Conservation (phyloP, 2,329 filamentous ascomycete species). For the Diaporthe sp. region DNA sequence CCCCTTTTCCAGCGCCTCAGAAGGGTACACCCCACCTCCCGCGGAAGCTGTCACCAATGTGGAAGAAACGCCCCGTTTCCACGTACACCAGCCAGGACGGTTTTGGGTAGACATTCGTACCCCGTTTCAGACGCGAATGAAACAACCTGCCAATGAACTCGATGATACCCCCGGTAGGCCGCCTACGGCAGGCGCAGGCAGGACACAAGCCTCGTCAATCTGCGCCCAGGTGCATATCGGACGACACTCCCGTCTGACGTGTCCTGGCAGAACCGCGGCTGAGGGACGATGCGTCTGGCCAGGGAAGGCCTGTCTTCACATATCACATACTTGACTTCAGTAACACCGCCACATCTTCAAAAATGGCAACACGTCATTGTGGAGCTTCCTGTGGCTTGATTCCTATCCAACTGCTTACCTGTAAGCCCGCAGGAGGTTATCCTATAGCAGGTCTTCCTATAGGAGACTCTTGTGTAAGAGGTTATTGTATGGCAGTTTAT, state of each 20-base stretch:
- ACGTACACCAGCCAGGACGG: background rate
- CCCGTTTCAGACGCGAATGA: constrained; percentile 4
- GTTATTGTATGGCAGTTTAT: too few species aligned
- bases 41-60: constrained; percentile 10
- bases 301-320: background rate
- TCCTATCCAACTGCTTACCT: too few species aligned
- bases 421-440: too few species aligned
- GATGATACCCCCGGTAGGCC: background rate
- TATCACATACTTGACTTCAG: too few species aligned
- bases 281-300: background rate
- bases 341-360: too few species aligned
- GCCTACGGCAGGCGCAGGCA: constrained; percentile 9
- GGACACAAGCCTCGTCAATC: background rate
- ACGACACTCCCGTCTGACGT: constrained; percentile 16
- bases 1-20: background rate
- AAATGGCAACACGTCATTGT: too few species aligned
- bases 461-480: too few species aligned
- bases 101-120: background rate
- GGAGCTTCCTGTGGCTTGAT: too few species aligned
- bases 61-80: background rate
- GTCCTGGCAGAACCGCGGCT: constrained; percentile 2
- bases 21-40: background rate
- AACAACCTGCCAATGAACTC: constrained; percentile 6
- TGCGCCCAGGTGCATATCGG: background rate
- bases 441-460: too few species aligned